Percentiles rank a stretch among this genome's conserved stretches.
Conservation (phyloP, 345 rosid genomes). For the Erysimum cheiranthoides region DNA sequence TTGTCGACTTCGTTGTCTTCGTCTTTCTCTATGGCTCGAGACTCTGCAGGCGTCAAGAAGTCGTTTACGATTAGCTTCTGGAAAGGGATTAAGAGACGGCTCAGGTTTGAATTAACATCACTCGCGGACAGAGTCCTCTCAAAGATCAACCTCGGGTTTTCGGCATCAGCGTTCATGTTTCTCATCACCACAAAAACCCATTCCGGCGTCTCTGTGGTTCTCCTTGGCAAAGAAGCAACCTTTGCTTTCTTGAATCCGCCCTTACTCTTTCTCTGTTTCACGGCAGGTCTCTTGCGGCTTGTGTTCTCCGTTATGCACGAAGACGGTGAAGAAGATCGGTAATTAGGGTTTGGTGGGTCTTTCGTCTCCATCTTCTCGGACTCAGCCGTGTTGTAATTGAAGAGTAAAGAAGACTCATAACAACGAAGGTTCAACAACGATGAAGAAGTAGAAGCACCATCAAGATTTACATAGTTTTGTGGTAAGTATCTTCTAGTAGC, state of each 20-base stretch:
- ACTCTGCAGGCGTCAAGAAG: neutral
- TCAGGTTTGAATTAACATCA: neutral
- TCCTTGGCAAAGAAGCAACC: too few species aligned
- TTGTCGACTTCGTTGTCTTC: too few species aligned
- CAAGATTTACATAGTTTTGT: neutral
- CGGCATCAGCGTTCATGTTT: too few species aligned
- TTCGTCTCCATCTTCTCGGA: neutral
- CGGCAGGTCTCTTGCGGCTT: conserved; percentile 10
- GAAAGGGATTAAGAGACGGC: conserved; percentile 17
- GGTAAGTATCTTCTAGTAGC: neutral
- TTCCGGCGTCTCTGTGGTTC: too few species aligned
- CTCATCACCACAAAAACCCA: too few species aligned
- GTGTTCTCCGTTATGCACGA: too few species aligned
- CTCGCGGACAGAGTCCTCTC: too few species aligned
- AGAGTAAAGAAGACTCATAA: neutral
- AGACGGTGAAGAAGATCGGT: neutral
- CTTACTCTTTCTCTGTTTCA: neutral
- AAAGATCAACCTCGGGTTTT: too few species aligned
- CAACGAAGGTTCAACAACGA: neutral
- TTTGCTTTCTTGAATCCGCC: neutral
- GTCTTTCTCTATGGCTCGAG: neutral
- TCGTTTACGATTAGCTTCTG: neutral
- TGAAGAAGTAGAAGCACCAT: neutral
- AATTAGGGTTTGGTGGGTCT: neutral
- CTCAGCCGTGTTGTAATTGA: too few species aligned